Evolutionary conservation across 306 rosid genomes (phyloP).

Genomic region (Vigna angularis): DNA sequence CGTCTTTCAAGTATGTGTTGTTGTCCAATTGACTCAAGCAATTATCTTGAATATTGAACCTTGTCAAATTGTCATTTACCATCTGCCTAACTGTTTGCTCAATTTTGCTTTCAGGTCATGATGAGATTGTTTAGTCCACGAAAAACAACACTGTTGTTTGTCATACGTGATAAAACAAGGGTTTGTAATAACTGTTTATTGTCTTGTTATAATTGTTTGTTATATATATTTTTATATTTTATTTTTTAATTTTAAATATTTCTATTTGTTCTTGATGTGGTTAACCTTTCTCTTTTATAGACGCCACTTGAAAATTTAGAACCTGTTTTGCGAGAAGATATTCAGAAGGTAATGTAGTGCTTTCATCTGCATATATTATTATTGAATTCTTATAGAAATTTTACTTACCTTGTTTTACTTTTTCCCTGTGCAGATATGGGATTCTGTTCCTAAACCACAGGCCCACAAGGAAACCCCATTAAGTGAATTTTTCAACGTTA

Average conservation of each 20-base stretch:
- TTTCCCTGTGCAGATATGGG: constrained; percentile 82
- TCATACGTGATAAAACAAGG: constrained; percentile 98
- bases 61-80: neutral
- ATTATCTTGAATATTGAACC: constrained; percentile 19
- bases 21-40: constrained; percentile 14
- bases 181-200: constrained; percentile 52
- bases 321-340: constrained; percentile 96
- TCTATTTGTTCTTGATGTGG: constrained; percentile 38
- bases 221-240: constrained; percentile 16
- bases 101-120: constrained; percentile 77
- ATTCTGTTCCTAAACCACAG: constrained; percentile 94
- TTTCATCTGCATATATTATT: constrained; percentile 32
- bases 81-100: constrained; percentile 36
- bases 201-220: neutral
- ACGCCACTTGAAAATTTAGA: constrained; percentile 98
- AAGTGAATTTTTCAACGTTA: constrained; percentile 93
- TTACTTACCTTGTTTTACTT: constrained; percentile 33
- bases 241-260: neutral
- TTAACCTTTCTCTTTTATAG: constrained; percentile 54
- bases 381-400: neutral
- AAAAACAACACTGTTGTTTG: constrained; percentile 93
- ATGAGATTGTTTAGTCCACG: constrained; percentile 99
- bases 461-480: constrained; percentile 91
- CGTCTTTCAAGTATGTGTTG: constrained; percentile 82
- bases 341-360: constrained; percentile 76